A percentile compares a stretch with the other conserved stretches of the same genome.
These are phyloP conservation scores for Nosema muscidifuracis DNA, from an alignment of 371 early-diverging fungal species.

Conservation along the genomic window DNA sequence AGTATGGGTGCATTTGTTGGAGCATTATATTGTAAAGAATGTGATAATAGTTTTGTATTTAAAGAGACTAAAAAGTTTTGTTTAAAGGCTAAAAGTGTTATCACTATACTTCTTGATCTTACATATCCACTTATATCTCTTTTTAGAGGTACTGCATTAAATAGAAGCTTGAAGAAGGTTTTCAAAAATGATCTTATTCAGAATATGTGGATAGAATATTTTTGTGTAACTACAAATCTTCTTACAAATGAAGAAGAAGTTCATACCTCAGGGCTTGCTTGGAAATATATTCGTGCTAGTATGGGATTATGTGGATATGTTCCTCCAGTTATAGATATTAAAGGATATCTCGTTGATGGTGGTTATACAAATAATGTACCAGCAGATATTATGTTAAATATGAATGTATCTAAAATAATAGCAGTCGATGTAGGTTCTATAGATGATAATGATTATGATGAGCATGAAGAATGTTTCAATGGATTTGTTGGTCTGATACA, in stretches of 20 bases:
- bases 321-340: conserved; percentile 81
- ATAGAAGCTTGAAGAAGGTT: conserved; percentile 82
- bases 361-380: conserved; percentile 97
- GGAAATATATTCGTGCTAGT: conserved; percentile 91
- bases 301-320: conserved; percentile 84
- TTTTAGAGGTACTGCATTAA: conserved; percentile 74
- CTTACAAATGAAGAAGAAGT: conserved; percentile 82
- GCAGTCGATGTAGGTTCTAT: conserved; percentile 85
- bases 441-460: conserved; percentile 77
- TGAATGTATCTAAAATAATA: conserved; percentile 82
- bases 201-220: conserved; percentile 93
- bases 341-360: conserved; percentile 90
- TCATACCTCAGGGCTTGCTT: conserved; percentile 79
- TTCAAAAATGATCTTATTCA: conserved; percentile 84
- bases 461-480: conserved; percentile 81
- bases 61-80: conserved; percentile 77
- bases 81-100: conserved; percentile 71
- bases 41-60: conserved; percentile 75
- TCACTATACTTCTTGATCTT: conserved; percentile 80
- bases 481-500: conserved; percentile 83
- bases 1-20: conserved; percentile 92
- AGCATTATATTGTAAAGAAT: conserved; percentile 80
- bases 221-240: conserved; percentile 89
- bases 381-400: conserved; percentile 76
- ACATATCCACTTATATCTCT: conserved; percentile 73